These are phyloP conservation scores for Penicillium dipodomyicola DNA, from an alignment of 495 filamentous ascomycete species.

Conservation along the genomic window DNA sequence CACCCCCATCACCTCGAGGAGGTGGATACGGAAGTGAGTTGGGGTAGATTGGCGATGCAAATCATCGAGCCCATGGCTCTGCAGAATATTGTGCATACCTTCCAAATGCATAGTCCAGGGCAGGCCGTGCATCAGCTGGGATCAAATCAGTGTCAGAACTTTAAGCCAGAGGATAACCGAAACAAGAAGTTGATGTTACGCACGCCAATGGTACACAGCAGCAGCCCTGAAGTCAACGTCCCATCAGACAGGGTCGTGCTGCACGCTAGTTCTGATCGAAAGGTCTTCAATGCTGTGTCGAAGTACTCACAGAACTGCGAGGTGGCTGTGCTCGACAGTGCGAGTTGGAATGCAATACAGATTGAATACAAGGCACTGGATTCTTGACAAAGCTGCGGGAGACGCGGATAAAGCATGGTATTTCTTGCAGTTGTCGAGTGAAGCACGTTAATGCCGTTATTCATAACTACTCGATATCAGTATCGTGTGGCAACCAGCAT, in stretches of 20 bases:
- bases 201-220: conserved; percentile 40
- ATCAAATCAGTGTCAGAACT: conserved; percentile 2
- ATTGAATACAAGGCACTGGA: conserved; percentile 34
- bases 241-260: conserved; percentile 30
- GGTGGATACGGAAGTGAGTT: conserved; percentile 28
- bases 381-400: conserved; percentile 30
- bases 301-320: conserved; percentile 35
- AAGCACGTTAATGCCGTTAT: conserved; percentile 31
- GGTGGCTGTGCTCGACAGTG: conserved; percentile 14
- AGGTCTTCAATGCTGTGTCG: conserved; percentile 28
- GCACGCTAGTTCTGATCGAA: conserved; percentile 32
- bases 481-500: not conserved
- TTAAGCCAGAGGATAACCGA: not conserved
- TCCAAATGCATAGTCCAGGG: conserved; percentile 42
- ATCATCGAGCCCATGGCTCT: conserved; percentile 19
- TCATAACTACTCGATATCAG: conserved; percentile 25
- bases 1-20: conserved; percentile 40
- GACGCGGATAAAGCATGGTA: conserved; percentile 23
- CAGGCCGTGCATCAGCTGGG: conserved; percentile 34
- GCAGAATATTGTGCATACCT: conserved; percentile 38
- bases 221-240: conserved; percentile 35
- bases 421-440: conserved; percentile 32
- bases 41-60: not conserved
- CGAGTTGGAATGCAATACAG: conserved; percentile 36
- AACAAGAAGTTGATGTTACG: conserved; percentile 11